Conservation (phyloP, 768 basidiomycete species). For the Termitomyces eurrhizus region DNA sequence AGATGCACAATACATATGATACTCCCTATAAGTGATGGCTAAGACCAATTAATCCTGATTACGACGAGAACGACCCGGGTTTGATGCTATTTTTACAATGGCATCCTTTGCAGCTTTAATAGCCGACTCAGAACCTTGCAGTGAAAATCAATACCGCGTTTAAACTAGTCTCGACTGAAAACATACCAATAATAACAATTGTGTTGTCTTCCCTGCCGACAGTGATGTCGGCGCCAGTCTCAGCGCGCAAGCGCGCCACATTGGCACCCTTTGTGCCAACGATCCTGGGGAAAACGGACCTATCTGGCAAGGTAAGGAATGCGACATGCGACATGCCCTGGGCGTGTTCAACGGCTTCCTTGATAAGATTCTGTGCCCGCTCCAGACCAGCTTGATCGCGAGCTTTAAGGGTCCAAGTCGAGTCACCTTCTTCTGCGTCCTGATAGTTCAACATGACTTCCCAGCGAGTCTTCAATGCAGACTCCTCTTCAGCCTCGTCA, state of each 20-base stretch:
- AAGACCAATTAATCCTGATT: slow-evolving; percentile 24
- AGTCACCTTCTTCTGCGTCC: slow-evolving; percentile 78
- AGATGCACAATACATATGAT: slow-evolving; percentile 1
- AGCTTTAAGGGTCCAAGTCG: slow-evolving; percentile 81
- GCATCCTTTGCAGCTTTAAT: slow-evolving; percentile 74
- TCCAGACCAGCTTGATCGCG: slow-evolving; percentile 76
- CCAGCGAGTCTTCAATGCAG: slow-evolving; percentile 55
- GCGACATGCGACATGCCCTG: slow-evolving; percentile 74
- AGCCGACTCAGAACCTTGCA: slow-evolving; percentile 61
- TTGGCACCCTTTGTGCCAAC: slow-evolving; percentile 91
- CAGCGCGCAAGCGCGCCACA: slow-evolving; percentile 79
- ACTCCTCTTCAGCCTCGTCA: slow-evolving; percentile 65
- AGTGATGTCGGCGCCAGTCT: slow-evolving; percentile 90
- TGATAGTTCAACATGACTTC: slow-evolving; percentile 77
- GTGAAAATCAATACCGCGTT: slow-evolving; percentile 6
- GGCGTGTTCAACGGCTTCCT: slow-evolving; percentile 70
- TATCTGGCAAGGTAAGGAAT: slow-evolving; percentile 79
- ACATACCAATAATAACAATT: slow-evolving; percentile 83
- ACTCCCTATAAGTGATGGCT: slow-evolving; percentile 3
- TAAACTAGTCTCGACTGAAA: neutral
- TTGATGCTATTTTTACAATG: slow-evolving; percentile 57
- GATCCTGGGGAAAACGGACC: slow-evolving; percentile 87
- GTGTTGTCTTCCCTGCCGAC: slow-evolving; percentile 86
- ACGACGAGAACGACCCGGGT: slow-evolving; percentile 36
- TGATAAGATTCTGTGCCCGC: slow-evolving; percentile 62